Evolutionary conservation across 2,329 filamentous ascomycete genomes (phyloP), one percentile per base, ranked within the genome.

Genomic region (Pseudogymnoascus sp.): DNA sequence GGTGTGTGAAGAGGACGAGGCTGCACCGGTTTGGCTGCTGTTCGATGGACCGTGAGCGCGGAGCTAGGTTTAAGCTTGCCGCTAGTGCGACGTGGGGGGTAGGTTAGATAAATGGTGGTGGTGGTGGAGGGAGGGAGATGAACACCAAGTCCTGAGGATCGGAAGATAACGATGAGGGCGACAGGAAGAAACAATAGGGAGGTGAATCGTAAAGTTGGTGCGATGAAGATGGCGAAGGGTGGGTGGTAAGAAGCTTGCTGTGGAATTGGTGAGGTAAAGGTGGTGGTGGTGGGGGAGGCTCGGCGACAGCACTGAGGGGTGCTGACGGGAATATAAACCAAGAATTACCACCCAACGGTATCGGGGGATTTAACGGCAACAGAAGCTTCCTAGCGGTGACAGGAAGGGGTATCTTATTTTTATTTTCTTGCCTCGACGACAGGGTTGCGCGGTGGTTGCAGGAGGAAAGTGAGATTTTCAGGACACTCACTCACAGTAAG

Each of bases 51-150:
- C 42, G 44, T 50, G 42, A 11, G 21, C 23, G 23, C 6, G 44
- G 44, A 50, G 44, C 44, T 50, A 50, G 23, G 44, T 28, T 50
- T 50, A 50, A 50, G 44, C 44, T 50, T 50, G 44, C 44, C 44
- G 23, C 44, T 50, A 50, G 44, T 50, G 44, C 8, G 23, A 2
- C 1, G 38, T n/a, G 44, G 44, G 44, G 23, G 44, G 13, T n/a
- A 50, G 44, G 44, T 26, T 5, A 3, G 13, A 4, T 33, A 11
- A 3, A 5, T n/a, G 36, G 15, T 6, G 36, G 23, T n/a, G 21
- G 13, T n/a, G 36, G 15, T 6, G 36, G 23, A 28, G 21, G 11
- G 0, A 8, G 13, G 21, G 44, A 10, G 44, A 9, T 50, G 21
- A 28, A 7, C 6, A 1, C 26, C 26, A 28, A n/a, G n/a, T n/a